Base-by-base conservation (phyloP, 2,329 filamentous ascomycete species). In the Aspergillus unguis region DNA sequence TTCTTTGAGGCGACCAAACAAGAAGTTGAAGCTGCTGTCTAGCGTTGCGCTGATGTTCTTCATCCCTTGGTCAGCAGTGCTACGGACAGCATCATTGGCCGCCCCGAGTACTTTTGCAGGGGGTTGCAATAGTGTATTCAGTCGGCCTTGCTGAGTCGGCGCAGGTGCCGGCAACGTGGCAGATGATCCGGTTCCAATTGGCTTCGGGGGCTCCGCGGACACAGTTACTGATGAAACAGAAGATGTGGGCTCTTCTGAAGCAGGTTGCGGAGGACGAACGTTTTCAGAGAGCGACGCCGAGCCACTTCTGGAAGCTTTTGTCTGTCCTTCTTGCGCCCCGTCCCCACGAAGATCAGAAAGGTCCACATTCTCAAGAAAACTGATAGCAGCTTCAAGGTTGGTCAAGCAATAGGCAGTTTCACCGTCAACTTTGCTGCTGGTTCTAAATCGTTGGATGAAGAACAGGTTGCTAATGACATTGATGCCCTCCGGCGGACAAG, bases 401-500 rank as follows among this genome's bases (percentile, higher is more conserved):
- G 95, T 96, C 52, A 99, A 77, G 65, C 94, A 97, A 71, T 99
- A 99, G 1, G 94, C 92, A 9, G 92, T 88, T 72, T 99, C 94
- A 11, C 94, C 94, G 52, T 95, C 90, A 35, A 97, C 82, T 64
- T 92, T 96, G 58, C 79, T 85, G 48, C 89, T 84, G 68, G 90
- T 89, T 51, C 94, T 85, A 68, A 99, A 99, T 56, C 88, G 80
- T 67, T 97, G 92, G 60, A 97, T 91, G 68, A 97, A 99, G 62
- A 88, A 85, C n/a, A 95, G 78, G 68, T 99, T 95, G 76, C 92
- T 97, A 65, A 96, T 90, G 50, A 92, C 87, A 69, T 92, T 89
- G 44, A 97, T 85, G 32, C 86, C 83, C 70, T 94, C 88, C 0
- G 92, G 88, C 0, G 90, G 87, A 41, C 92, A 86, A 2, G 91